Percentiles rank a stretch among this genome's conserved stretches.
These are phyloP conservation scores for Saturnispora saitoi DNA, from an alignment of 805 yeast genomes.

Conservation along the genomic window DNA sequence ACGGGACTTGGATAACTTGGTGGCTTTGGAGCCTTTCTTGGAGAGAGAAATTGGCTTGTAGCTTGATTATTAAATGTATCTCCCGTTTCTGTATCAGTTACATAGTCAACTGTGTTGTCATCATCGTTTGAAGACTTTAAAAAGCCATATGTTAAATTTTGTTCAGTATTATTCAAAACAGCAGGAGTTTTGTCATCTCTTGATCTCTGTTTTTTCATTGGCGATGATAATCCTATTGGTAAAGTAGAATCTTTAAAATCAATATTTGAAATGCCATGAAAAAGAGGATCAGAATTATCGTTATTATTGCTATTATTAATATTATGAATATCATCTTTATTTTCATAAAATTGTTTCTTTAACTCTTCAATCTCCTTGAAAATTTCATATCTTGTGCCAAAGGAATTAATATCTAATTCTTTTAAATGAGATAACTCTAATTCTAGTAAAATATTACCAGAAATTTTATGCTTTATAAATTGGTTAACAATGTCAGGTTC, in stretches of 20 bases:
- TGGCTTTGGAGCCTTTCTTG: constrained; percentile 68
- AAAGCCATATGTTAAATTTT: not conserved
- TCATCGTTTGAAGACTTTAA: not conserved
- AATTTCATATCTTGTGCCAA: constrained; percentile 92
- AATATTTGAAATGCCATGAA: not conserved
- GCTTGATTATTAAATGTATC: not conserved
- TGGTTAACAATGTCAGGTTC: constrained; percentile 67
- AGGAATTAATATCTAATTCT: constrained; percentile 84
- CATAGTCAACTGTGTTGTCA: not conserved
- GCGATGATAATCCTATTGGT: not conserved
- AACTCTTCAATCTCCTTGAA: constrained; percentile 79
- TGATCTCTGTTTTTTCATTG: not conserved
- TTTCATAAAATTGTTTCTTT: constrained; percentile 24
- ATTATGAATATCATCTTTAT: not conserved
- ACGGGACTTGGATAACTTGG: constrained; percentile 33
- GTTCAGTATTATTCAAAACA: not conserved
- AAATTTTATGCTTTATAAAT: constrained; percentile 80
- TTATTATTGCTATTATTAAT: not conserved
- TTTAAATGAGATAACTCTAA: constrained; percentile 79
- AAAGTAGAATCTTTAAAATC: not conserved
- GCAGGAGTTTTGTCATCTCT: not conserved
- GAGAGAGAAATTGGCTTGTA: constrained; percentile 40
- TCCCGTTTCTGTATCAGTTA: not conserved
- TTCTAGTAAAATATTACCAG: constrained; percentile 78
- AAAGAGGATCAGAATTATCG: not conserved